Base-by-base conservation (phyloP, 495 filamentous ascomycete genomes). In the Immersiella caudata region DNA sequence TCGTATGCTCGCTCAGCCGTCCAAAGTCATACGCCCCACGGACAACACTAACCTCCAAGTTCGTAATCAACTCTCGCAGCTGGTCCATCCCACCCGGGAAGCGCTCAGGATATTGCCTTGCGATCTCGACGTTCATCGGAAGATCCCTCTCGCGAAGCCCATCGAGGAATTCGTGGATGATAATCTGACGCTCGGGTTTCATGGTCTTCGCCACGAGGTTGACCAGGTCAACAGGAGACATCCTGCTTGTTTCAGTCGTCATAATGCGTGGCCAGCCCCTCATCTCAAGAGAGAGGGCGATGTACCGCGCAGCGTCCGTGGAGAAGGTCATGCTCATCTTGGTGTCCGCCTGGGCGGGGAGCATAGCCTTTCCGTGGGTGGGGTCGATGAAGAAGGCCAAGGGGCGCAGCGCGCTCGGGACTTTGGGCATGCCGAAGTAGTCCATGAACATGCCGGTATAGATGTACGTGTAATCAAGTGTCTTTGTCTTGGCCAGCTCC, bases 261-360 rank as follows among this genome's bases (percentile, higher is more conserved):
- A 67, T 35, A 9, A 67, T 36, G 14, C 27, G 46, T 7, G 65
- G 65, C 65, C 65, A 67, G 3, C 55, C 18, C 4, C 62, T 58
- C 2, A 67, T 25, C 36, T 67, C 65, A 12, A 67, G 56, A 21
- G 65, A 35, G 40, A 33, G 26, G 21, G 65, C 65, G 18, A 67
- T 55, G 46, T 67, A 67, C 25, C 65, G 56, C 27, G 65, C 65
- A 16, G 65, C 65, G 35, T 67, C 65, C 14, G 65, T 67, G 20
- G 57, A 61, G 21, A 67, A 61, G 21, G 65, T 67, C 65, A 67
- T 67, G 65, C 65, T 67, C 65, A 67, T 67, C 65, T 25, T 67
- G 7, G 65, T 22, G 18, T 67, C 57, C 52, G 57, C 65, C 12
- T 52, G 40, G 9, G 55, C 64, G 1, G 65, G 57, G 7, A 67